Evolutionary conservation across 2,329 filamentous ascomycete genomes (phyloP), one percentile per base, ranked within the genome.

Genomic region (Paecilomyces sp.): DNA sequence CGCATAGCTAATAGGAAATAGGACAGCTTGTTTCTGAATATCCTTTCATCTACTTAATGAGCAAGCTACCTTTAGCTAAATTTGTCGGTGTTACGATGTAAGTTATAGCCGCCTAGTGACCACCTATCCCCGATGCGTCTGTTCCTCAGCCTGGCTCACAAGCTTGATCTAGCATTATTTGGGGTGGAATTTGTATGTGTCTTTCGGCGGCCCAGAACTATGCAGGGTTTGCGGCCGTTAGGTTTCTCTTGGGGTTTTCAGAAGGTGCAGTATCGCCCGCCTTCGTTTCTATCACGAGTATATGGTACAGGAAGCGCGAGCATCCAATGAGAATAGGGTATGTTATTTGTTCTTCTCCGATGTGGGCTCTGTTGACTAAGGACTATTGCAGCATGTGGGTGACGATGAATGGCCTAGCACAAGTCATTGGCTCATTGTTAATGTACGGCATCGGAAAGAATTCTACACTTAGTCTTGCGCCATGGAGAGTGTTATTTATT

Each of bases 31-130:
- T 80, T 2, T 74, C 79, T 0, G 80, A 82, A 61, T 81, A 77
- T 59, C 80, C 80, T 1, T 80, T 79, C 60, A 80, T 80, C 55
- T 82, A 82, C 63, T 68, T 83, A 11, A 83, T 83, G 80, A 78
- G 74, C 34, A 71, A 76, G 3, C 70, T 83, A 3, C 79, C 74
- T 8, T 65, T 83, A n/a, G 77, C 79, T 36, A 80, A 79, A 59
- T 81, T 82, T 60, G 80, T 83, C 3, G 80, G 80, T 13, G 68
- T 67, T 1, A 81, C 78, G 0, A 72, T 82, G 76, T 79, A 72
- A 30, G 74, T 62, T 9, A 22, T 7, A 18, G 5, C 15, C 15
- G 1, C n/a, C n/a, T 2, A 9, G 3, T 2, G 5, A 28, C 25
- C 25, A 6, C 22, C 22, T 22, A 6, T 3, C 25, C 25, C 13